phyloP scores from a whole-genome alignment of 2,329 filamentous ascomycete species.

The Hypoxylon sp. region DNA sequence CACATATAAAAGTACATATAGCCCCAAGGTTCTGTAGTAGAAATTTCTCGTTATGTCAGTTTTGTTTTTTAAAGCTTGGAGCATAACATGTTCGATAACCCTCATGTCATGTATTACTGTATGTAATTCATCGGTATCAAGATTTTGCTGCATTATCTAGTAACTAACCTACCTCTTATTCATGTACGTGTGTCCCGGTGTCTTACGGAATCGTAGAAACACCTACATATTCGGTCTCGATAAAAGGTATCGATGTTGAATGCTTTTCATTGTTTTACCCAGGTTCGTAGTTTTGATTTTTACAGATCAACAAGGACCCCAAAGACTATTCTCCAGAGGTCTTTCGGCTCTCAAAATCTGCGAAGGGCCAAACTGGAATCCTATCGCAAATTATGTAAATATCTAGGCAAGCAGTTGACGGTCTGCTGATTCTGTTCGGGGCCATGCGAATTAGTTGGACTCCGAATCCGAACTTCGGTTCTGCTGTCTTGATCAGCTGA shows the following conservation, averaged over 20 bases:
- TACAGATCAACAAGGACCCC: not conserved
- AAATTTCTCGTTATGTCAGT: constrained; percentile 13
- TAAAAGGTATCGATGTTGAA: too few species aligned
- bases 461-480: not conserved
- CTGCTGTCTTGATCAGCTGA: not conserved
- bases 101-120: not conserved
- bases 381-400: not conserved
- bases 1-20: constrained; percentile 7
- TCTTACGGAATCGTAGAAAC: not conserved
- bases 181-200: not conserved
- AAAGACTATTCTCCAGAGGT: not conserved
- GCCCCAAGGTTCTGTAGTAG: not conserved
- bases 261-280: too few species aligned
- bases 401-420: too few species aligned
- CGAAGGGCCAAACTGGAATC: not conserved
- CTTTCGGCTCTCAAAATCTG: not conserved
- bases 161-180: not conserved
- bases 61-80: constrained; percentile 49
- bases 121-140: not conserved
- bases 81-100: constrained; percentile 64
- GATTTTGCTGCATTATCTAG: not conserved
- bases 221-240: too few species aligned
- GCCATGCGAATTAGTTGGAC: not conserved
- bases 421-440: not conserved
- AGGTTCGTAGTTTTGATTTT: not conserved